Percentiles rank a stretch among this genome's conserved stretches.
phyloP scores from a whole-genome alignment of 495 filamentous ascomycete species.

The Annulohypoxylon moriforme region DNA sequence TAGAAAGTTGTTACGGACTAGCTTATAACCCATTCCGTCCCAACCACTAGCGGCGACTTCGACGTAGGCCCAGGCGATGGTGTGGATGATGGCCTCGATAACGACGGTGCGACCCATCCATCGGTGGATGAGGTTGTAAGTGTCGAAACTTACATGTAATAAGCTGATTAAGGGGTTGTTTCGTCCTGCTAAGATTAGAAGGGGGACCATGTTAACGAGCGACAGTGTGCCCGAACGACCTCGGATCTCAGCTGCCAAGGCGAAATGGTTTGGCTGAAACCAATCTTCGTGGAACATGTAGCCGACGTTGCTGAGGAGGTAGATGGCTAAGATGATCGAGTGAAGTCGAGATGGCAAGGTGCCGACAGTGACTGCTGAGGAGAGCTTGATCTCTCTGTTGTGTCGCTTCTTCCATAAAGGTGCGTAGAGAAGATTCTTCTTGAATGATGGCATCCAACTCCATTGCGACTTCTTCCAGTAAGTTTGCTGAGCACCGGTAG shows the following conservation, averaged over 20 bases:
- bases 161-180: conserved; percentile 84
- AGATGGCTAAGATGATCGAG: conserved; percentile 72
- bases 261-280: conserved; percentile 58
- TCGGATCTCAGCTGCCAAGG: conserved; percentile 70
- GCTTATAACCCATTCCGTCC: conserved; percentile 61
- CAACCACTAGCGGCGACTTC: conserved; percentile 75
- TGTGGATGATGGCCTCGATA: conserved; percentile 76
- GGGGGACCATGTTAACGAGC: conserved; percentile 81
- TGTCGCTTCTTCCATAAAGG: conserved; percentile 84
- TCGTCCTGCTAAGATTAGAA: conserved; percentile 81
- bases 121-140: conserved; percentile 86
- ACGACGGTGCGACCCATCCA: conserved; percentile 88
- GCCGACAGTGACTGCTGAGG: conserved; percentile 81
- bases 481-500: conserved; percentile 55
- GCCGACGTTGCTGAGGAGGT: conserved; percentile 70
- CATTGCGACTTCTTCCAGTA: conserved; percentile 62
- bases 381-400: conserved; percentile 86
- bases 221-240: conserved; percentile 82
- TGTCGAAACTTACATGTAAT: conserved; percentile 84
- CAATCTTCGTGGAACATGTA: conserved; percentile 75
- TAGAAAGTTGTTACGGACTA: conserved; percentile 68
- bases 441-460: conserved; percentile 69
- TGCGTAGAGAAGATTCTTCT: conserved; percentile 84
- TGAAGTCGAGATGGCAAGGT: conserved; percentile 89
- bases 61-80: conserved; percentile 76